A percentile compares a stretch with the other conserved stretches of the same genome.
Evolutionary conservation across 495 filamentous ascomycete genomes (phyloP).

Genomic region (Talaromyces adpressus): DNA sequence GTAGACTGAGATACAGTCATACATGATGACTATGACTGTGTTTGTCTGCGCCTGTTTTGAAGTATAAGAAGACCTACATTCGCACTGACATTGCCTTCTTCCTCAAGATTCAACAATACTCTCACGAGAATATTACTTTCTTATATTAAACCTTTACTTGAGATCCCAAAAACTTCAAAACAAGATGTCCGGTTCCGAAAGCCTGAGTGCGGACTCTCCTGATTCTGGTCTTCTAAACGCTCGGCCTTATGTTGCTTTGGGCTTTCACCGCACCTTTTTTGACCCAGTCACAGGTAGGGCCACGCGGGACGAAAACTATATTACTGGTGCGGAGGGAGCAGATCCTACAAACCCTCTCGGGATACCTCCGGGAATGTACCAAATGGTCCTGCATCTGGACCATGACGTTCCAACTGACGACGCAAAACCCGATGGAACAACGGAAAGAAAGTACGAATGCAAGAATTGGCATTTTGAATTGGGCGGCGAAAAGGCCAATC

Average conservation of each 20-base stretch:
- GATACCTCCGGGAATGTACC: not conserved
- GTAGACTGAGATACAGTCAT: not conserved
- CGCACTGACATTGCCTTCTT: not conserved
- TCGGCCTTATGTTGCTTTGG: not conserved
- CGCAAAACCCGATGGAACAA: not conserved
- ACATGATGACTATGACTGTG: not conserved
- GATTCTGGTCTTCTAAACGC: not conserved
- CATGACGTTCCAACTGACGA: not conserved
- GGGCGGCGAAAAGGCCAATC: not conserved
- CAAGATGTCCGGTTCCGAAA: not conserved
- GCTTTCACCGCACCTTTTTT: not conserved
- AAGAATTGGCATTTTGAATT: not conserved
- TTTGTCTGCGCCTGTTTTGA: not conserved
- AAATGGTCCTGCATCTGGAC: not conserved
- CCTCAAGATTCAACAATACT: not conserved
- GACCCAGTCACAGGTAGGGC: not conserved
- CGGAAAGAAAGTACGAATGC: not conserved
- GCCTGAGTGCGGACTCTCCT: not conserved
- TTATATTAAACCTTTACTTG: not conserved
- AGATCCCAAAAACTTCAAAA: not conserved
- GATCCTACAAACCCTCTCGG: not conserved
- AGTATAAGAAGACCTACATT: not conserved
- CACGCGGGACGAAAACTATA: not conserved
- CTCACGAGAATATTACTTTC: not conserved
- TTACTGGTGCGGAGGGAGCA: not conserved